phyloP scores from a whole-genome alignment of 2,329 filamentous ascomycete genomes.

The Talaromyces albobiverticillius region DNA sequence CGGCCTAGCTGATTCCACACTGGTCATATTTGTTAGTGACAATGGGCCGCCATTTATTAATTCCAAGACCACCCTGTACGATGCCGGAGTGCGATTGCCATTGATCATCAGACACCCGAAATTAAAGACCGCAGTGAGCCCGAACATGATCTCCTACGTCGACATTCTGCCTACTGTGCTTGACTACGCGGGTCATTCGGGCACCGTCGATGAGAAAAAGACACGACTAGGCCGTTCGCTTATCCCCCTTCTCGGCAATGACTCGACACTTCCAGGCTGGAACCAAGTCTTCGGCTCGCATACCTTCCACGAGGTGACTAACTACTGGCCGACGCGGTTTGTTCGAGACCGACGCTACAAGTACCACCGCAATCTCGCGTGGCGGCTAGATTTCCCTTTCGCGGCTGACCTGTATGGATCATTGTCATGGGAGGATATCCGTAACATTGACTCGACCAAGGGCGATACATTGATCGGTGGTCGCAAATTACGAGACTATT shows the following conservation, averaged over 20 bases:
- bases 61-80: slow-evolving; percentile 52
- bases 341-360: slow-evolving; percentile 45
- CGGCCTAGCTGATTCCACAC: slow-evolving; percentile 28
- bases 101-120: slow-evolving; percentile 40
- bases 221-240: slow-evolving; percentile 25
- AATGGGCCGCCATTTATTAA: slow-evolving; percentile 53
- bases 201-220: slow-evolving; percentile 26
- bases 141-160: slow-evolving; percentile 47
- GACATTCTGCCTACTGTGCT: slow-evolving; percentile 48
- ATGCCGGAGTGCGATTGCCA: slow-evolving; percentile 46
- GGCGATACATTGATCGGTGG: slow-evolving; percentile 36
- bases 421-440: slow-evolving; percentile 45
- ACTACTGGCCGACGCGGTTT: slow-evolving; percentile 52
- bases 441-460: slow-evolving; percentile 29
- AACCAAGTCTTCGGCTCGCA: slow-evolving; percentile 48
- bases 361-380: slow-evolving; percentile 53
- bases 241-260: slow-evolving; percentile 1
- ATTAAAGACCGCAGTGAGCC: slow-evolving; percentile 26
- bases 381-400: slow-evolving; percentile 51
- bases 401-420: slow-evolving; percentile 46
- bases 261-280: neutral
- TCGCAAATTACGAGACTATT: slow-evolving; percentile 42
- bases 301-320: slow-evolving; percentile 51
- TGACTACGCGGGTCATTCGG: slow-evolving; percentile 38
- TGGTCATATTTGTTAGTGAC: slow-evolving; percentile 50